Evolutionary conservation across 805 yeast species (phyloP), one percentile per base, ranked within the genome.

Genomic region (Wickerhamiella galacta): DNA sequence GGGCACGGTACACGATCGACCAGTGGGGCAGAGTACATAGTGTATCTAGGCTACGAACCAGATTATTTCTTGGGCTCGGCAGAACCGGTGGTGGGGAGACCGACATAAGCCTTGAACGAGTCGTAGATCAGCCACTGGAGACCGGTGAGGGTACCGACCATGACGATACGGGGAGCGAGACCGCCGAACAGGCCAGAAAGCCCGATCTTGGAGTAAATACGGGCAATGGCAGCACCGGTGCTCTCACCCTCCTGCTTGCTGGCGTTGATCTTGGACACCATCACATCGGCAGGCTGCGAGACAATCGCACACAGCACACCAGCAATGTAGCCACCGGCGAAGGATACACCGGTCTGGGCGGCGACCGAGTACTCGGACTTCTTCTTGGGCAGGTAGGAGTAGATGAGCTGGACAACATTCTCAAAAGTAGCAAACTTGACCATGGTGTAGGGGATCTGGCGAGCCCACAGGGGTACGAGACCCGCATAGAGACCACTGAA

Each of bases 401-500:
- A 87, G 50, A 87, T 85, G 31, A 60, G 55, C 49, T 75, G 82
- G 20, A 87, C 95, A 33, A 85, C 78, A 53, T 72, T 78, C 62
- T 87, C 98, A 60, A 90, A 87, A 17, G 93, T 69, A 6, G 95
- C 87, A 57, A 87, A 90, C 60, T 90, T 87, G 40, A 79, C 92
- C 95, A 87, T 85, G 18, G 96, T 87, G 63, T 87, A 87, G n/a
- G 96, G 98, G 47, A 87, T 78, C 60, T 87, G 98, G 63, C 96
- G 76, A 38, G 74, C 70, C 96, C 96, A 90, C 43, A 87, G 64
- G 10, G 98, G 96, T 7, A 72, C 75, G 34, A 87, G 59, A 34
- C 96, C 96, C 51, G 79, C 77, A 63, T 85, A 87, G 32, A 87
- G 63, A 2, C 82, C 80, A 16, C 61, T 71, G 34, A 76, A 40